Evolutionary conservation across 768 basidiomycete genomes (phyloP).

Genomic region (Dictyophora rubrovolvata): DNA sequence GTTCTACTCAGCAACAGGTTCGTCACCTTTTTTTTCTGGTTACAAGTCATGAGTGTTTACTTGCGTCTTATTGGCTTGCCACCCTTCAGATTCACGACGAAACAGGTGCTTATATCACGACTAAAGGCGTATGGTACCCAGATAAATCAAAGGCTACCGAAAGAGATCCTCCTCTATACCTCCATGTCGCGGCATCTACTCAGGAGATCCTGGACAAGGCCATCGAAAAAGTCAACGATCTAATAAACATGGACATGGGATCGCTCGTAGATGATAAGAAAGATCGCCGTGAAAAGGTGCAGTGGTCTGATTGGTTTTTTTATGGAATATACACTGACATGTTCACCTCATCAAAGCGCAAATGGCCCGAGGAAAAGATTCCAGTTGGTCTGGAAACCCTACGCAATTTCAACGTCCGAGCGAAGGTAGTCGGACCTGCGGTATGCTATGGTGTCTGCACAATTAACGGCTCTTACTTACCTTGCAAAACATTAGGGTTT

Average conservation of each 20-base stretch:
- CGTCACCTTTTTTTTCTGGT: conserved; percentile 22
- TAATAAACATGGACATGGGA: conserved; percentile 66
- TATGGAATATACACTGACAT: not conserved
- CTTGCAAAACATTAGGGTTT: conserved; percentile 50
- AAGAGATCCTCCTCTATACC: conserved; percentile 86
- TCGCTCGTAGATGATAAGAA: conserved; percentile 74
- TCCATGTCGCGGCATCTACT: conserved; percentile 78
- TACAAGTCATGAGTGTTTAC: not conserved
- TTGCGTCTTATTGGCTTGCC: conserved; percentile 4
- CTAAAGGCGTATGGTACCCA: conserved; percentile 94
- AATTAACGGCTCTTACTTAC: not conserved
- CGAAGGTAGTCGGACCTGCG: conserved; percentile 93
- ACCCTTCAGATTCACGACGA: conserved; percentile 70
- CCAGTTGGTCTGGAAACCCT: conserved; percentile 82
- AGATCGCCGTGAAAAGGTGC: conserved; percentile 54
- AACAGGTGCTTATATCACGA: conserved; percentile 86
- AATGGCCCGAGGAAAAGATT: conserved; percentile 98
- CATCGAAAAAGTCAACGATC: conserved; percentile 61
- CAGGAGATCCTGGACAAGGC: conserved; percentile 57
- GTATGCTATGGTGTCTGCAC: conserved; percentile 32
- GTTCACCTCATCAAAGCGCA: conserved; percentile 42
- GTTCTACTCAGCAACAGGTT: conserved; percentile 85
- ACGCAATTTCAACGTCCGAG: conserved; percentile 94
- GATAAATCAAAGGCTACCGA: conserved; percentile 86
- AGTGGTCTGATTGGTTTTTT: not conserved